phyloP scores from a whole-genome alignment of 2,329 filamentous ascomycete species.

The Lasiodiplodia theobromae region DNA sequence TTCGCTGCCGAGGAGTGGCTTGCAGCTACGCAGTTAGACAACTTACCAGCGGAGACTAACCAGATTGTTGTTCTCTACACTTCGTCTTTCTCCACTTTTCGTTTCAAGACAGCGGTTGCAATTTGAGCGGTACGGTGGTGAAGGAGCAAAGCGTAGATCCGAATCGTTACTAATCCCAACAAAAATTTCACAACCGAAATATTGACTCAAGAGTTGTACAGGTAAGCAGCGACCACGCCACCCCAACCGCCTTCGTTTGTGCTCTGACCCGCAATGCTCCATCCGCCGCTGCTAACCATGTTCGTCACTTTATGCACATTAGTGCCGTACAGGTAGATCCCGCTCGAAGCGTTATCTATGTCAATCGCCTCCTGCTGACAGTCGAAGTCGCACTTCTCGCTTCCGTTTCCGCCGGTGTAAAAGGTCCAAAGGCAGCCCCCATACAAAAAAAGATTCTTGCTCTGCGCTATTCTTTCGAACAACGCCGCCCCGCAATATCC shows the following conservation, averaged over 20 bases:
- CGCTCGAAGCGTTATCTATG: background rate
- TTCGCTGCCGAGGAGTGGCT: background rate
- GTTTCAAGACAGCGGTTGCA: background rate
- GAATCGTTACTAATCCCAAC: conserved; percentile 12
- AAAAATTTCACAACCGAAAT: conserved; percentile 15
- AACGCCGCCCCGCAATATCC: conserved; percentile 30
- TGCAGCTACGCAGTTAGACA: background rate
- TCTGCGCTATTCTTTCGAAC: conserved; percentile 14
- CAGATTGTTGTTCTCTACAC: no score
- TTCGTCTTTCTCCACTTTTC: background rate
- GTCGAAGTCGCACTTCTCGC: conserved; percentile 1
- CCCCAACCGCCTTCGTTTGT: conserved; percentile 28
- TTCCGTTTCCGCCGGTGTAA: conserved; percentile 8
- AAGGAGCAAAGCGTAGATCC: background rate
- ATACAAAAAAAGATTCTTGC: conserved; percentile 18
- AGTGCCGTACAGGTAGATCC: conserved; percentile 19
- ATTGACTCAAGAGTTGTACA: conserved; percentile 27
- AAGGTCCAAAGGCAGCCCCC: conserved; percentile 28
- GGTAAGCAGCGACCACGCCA: conserved; percentile 28
- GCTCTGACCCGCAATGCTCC: conserved; percentile 1
- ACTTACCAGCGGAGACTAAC: background rate
- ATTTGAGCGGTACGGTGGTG: background rate
- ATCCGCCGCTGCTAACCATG: conserved; percentile 15
- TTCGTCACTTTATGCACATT: conserved; percentile 27
- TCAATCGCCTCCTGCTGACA: conserved; percentile 24